These are phyloP conservation scores for Thuja plicata DNA, from an alignment of 83 land plant genomes.

Conservation along the genomic window DNA sequence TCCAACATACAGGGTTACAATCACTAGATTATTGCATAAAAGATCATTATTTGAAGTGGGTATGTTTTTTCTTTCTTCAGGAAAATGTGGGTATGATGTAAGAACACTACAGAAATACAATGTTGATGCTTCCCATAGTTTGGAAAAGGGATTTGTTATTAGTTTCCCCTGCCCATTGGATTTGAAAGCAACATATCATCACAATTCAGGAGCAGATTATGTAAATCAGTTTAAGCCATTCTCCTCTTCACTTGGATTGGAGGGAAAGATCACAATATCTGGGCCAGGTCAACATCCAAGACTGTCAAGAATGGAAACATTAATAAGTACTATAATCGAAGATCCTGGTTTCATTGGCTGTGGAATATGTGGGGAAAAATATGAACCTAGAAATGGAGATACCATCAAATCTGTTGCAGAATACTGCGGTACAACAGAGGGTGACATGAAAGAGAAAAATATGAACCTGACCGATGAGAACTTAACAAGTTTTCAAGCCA, in stretches of 20 bases:
- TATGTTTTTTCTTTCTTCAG: not conserved
- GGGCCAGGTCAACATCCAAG: not conserved
- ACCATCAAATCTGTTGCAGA: not conserved
- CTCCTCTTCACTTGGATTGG: not conserved
- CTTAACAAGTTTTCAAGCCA: not conserved
- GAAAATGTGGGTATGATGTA: constrained; percentile 1
- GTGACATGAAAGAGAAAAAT: not conserved
- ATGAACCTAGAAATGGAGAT: not conserved
- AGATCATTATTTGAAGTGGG: not conserved
- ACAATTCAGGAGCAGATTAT: not conserved
- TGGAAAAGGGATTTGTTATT: not conserved
- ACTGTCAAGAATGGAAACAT: not conserved
- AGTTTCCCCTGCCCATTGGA: not conserved
- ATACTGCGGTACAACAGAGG: not conserved
- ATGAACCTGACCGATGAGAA: not conserved
- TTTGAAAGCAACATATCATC: not conserved
- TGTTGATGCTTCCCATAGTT: not conserved
- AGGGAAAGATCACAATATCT: not conserved
- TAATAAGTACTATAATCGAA: not conserved
- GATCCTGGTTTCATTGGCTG: not conserved
- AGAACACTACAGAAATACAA: not conserved
- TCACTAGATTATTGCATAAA: not conserved
- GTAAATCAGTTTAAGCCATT: not conserved
- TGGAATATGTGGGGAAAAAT: not conserved
- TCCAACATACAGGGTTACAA: no score